These are phyloP conservation scores for Wallacemonas sp. DNA, from an alignment of 208 protist species.

Conservation along the genomic window DNA sequence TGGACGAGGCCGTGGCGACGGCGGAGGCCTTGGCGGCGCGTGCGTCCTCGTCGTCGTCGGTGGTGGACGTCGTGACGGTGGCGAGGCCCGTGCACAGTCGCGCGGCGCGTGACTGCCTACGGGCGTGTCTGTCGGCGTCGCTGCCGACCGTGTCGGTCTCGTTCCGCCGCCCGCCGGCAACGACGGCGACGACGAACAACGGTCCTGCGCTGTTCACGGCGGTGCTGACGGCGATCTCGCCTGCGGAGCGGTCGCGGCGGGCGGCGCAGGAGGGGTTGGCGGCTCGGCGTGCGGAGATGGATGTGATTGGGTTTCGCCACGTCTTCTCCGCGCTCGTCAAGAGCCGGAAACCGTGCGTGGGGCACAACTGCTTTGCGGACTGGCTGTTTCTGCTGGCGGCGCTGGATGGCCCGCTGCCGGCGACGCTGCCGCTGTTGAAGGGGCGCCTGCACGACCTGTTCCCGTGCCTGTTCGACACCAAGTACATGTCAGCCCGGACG, in stretches of 20 bases:
- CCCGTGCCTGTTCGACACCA: no score
- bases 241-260: conserved; percentile 29
- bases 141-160: conserved; percentile 32
- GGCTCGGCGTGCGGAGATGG: conserved; percentile 32
- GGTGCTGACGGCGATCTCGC: conserved; percentile 34
- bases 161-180: not conserved
- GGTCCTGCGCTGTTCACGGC: no score
- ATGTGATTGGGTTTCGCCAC: conserved; percentile 67
- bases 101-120: conserved; percentile 42
- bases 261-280: conserved; percentile 18
- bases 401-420: conserved; percentile 49
- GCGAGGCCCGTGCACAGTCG: conserved; percentile 27
- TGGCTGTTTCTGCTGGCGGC: conserved; percentile 63
- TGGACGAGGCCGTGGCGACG: not conserved
- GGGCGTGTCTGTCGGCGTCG: conserved; percentile 18
- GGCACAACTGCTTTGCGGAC: conserved; percentile 83
- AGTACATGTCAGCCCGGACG: no score
- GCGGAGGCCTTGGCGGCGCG: no score
- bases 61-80: not conserved
- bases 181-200: conserved; percentile 18
- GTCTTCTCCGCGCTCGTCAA: conserved; percentile 62
- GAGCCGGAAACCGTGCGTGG: conserved; percentile 68
- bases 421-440: conserved; percentile 47
- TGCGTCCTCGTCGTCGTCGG: no score
- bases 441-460: conserved; percentile 39